Evolutionary conservation across 1,139 yeast species (phyloP), one percentile per base, ranked within the genome.

Genomic region (Protomyces arabidopsidicola): DNA sequence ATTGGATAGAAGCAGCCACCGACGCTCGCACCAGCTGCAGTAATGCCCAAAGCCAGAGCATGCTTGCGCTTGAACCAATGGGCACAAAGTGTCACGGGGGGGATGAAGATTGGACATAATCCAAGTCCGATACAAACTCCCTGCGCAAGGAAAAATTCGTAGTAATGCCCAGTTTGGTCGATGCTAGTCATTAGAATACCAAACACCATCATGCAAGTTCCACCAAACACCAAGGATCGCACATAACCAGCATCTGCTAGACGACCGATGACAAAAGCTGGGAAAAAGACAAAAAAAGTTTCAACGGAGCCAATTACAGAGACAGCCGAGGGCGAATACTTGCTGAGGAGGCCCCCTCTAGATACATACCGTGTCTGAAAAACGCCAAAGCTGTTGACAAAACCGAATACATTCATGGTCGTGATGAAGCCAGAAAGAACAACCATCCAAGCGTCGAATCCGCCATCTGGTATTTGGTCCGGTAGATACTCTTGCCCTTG

Each of bases 301-400:
- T 80, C 82, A 16, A 84, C 73, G 1, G 88, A 80, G 67, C 86
- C 86, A 27, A 86, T 81, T 90, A 90, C 86, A 2, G 87, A 83
- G 2, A 84, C 78, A 3, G 79, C 75, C 4, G 83, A 75, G 1
- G 80, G 75, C 3, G 81, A 69, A 1, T 75, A 73, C 45, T 75
- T 69, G 1, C 72, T 70, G 55, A 84, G 74, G 63, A 82, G 82
- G 18, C 42, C 42, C 6, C 14, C 42, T 65, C 82, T 78, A 2
- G 73, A 70, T 2, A 81, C 70, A 24, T 84, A 79, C 69, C 84
- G 84, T 2, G 84, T 78, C 70, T 85, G 86, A 64, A 84, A 82
- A 0, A 84, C 50, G 35, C 67, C 68, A 34, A 54, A 59, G 35
- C 64, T 55, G 62, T 65, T 67, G 65, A 65, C 65, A 31, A 67